phyloP scores from a whole-genome alignment of 805 yeast genomes.

The Starmerella apicola region DNA sequence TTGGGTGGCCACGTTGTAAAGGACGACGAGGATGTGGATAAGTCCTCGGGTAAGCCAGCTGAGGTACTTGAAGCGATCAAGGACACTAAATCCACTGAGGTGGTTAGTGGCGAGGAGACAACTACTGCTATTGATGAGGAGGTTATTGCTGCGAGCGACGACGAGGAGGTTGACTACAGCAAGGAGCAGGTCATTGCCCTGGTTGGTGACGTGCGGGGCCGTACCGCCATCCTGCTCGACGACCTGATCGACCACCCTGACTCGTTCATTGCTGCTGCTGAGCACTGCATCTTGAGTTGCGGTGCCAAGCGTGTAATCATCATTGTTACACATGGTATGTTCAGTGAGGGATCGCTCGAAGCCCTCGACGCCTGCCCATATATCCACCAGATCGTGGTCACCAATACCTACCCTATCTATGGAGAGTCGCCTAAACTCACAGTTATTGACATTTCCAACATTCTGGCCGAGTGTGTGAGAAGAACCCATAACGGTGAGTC shows the following conservation, averaged over 20 bases:
- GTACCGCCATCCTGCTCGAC: conserved; percentile 86
- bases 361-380: conserved; percentile 62
- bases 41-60: background rate
- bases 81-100: background rate
- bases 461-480: conserved; percentile 95
- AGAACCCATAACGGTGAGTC: conserved; percentile 98
- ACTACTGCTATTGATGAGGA: conserved; percentile 6
- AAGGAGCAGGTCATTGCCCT: conserved; percentile 81
- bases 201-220: conserved; percentile 88
- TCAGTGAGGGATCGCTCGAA: conserved; percentile 77
- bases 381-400: conserved; percentile 85
- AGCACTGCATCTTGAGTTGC: conserved; percentile 87
- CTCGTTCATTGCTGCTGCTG: conserved; percentile 94
- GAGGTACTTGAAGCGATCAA: background rate
- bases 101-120: conserved; percentile 8
- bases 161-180: conserved; percentile 62
- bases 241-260: conserved; percentile 96
- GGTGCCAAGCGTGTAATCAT: conserved; percentile 88
- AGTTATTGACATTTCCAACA: conserved; percentile 85
- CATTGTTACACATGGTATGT: conserved; percentile 92
- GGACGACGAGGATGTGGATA: conserved; percentile 9
- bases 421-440: conserved; percentile 57
- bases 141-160: conserved; percentile 25
- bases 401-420: conserved; percentile 88
- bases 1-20: conserved; percentile 92